These are phyloP conservation scores for Camillea tinctor DNA, from an alignment of 2,329 filamentous ascomycete species.

Conservation along the genomic window DNA sequence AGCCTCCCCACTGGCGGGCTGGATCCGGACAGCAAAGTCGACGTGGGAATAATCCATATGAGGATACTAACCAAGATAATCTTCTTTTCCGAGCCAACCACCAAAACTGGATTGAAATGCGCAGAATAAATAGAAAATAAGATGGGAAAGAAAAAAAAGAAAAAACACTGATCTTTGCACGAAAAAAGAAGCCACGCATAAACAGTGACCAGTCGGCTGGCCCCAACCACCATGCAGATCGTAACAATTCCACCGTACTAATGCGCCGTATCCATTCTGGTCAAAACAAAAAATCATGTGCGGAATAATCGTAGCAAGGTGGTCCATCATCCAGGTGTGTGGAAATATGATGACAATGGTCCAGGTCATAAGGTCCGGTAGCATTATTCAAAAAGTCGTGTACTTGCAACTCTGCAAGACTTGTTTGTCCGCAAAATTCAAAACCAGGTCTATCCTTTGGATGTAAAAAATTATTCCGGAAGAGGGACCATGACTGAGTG, in stretches of 20 bases:
- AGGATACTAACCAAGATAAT: conserved; percentile 27
- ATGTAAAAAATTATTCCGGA: conserved; percentile 28
- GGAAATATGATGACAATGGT: conserved; percentile 16
- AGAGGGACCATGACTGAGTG: conserved; percentile 23
- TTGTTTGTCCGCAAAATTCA: conserved; percentile 28
- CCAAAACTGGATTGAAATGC: conserved; percentile 29
- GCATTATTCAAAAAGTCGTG: conserved; percentile 32
- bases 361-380: conserved; percentile 26
- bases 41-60: conserved; percentile 30
- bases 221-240: conserved; percentile 33
- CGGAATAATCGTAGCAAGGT: conserved; percentile 26
- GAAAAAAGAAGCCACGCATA: conserved; percentile 27
- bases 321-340: conserved; percentile 14
- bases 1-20: conserved; percentile 30
- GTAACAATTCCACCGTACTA: conserved; percentile 27
- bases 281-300: conserved; percentile 29
- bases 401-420: conserved; percentile 36
- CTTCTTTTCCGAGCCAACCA: conserved; percentile 32
- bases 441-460: conserved; percentile 33
- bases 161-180: conserved; percentile 22
- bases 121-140: conserved; percentile 15
- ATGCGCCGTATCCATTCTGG: conserved; percentile 35
- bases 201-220: conserved; percentile 29
- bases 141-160: not conserved
- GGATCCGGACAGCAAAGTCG: conserved; percentile 42